Base-by-base conservation (phyloP, 2,329 filamentous ascomycete genomes). In the Tetracladium maxilliforme region DNA sequence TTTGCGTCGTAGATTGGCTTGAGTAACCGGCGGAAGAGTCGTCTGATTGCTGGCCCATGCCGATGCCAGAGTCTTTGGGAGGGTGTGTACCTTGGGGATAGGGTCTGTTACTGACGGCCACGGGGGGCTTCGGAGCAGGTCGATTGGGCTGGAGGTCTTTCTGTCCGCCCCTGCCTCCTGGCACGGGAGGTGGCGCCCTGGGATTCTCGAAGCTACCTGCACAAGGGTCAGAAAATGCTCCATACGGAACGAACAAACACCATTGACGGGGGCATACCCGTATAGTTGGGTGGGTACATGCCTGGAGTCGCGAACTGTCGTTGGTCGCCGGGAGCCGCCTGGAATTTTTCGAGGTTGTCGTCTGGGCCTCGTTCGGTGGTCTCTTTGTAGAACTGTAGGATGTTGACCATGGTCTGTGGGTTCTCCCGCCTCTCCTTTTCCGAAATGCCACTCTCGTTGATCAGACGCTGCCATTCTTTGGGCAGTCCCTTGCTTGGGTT, bases 171-270 rank as follows among this genome's bases (percentile, higher is more conserved):
- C n/a, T 32, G 64, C 47, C 34, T 70, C 67, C 45, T 67, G 87
- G 86, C 32, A 94, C 80, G 8, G 87, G 90, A 34, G 90, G 90
- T 19, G 90, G 81, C 11, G 87, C 81, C 44, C 90, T 71, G 24
- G 90, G 90, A 45, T 98, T 95, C 56, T 95, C 90, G 52, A 95
- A 98, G 58, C 83, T 95, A 46, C n/a, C n/a, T n/a, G n/a, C n/a
- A n/a, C n/a, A n/a, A n/a, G n/a, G n/a, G n/a, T n/a, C n/a, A n/a
- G n/a, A n/a, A n/a, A n/a, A n/a, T n/a, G n/a, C n/a, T n/a, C n/a
- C n/a, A n/a, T n/a, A n/a, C n/a, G n/a, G n/a, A n/a, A n/a, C n/a
- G n/a, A n/a, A n/a, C n/a, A n/a, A n/a, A n/a, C 40, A 76, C 65
- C 45, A 80, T 59, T 35, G 50, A 48, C 7, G 67, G 59, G 43